phyloP scores from a whole-genome alignment of 176 grass and related monocot genomes.

The Musa troglodytarum region DNA sequence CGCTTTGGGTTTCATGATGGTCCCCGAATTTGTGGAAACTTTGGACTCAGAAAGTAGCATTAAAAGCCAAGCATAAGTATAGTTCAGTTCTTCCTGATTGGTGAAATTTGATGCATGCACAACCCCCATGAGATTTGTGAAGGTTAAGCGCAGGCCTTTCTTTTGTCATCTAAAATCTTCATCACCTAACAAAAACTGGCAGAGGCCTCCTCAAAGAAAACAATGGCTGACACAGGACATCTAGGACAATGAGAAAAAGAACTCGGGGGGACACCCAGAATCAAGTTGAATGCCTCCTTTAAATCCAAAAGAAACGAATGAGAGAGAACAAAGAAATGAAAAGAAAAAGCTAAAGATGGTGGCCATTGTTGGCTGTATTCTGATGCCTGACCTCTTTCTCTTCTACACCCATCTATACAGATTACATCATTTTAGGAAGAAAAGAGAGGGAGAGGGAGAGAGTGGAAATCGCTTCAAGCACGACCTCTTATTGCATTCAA shows the following conservation, averaged over 20 bases:
- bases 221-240: constrained; percentile 8
- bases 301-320: background rate
- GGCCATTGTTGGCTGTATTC: background rate
- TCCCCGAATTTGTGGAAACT: too few relatives aligned
- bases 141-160: background rate
- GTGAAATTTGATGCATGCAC: too few relatives aligned
- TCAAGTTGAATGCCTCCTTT: constrained; percentile 1
- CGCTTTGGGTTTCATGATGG: too few relatives aligned
- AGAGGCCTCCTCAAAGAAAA: background rate
- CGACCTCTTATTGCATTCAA: background rate
- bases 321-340: background rate
- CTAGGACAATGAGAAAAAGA: constrained; percentile 13
- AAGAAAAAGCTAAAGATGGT: background rate
- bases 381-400: background rate
- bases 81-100: too few relatives aligned
- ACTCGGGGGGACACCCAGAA: background rate
- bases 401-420: background rate
- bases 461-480: background rate
- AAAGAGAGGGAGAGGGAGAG: background rate
- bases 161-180: background rate
- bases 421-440: constrained; percentile 1
- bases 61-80: too few relatives aligned
- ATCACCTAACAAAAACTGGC: background rate
- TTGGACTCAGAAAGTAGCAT: too few relatives aligned
- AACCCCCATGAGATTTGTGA: too few relatives aligned